Base-by-base conservation (phyloP, 1,139 yeast genomes). In the Saccharomycopsis crataegensis region DNA sequence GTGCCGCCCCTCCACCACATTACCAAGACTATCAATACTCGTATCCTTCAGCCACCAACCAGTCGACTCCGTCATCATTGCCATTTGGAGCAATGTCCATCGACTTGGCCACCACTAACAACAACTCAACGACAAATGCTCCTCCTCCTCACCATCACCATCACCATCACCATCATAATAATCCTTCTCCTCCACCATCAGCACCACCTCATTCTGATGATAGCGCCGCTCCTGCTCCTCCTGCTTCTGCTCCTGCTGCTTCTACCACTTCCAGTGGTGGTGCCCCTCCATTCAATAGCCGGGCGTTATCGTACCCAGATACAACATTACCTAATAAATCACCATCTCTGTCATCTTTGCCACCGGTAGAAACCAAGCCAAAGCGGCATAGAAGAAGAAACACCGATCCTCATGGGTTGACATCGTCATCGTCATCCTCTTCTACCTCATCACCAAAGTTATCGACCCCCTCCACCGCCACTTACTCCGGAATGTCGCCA, bases 401-500 rank as follows among this genome's bases (percentile, higher is more conserved):
- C 47, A 56, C 58, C 17, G 58, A 56, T 36, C 57, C 55, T n/a
- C 40, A 36, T 36, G 40, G 40, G 5, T 36, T n/a, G n/a, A 11
- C 40, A 36, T 36, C 44, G 3, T 16, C 44, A 6, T 12, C 16
- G 28, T 12, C 16, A 14, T 12, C 12, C 3, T 12, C 12, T 16
- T 9, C 3, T 42, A 3, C 16, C 12, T 42, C 16, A 42, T 12
- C 16, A 9, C 28, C 44, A 42, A 42, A 14, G 3, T 14, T 42
- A 5, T 14, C 44, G 31, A 12, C 44, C 16, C 12, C 6, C 44
- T 3, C 12, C 6, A 6, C 31, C 44, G 16, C 44, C 28, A 16
- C 12, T 31, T 41, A 40, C 41, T 22, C 38, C 8, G 65, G 65
- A 2, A 64, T 64, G 67, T 58, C 64, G 1, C 65, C 62, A 43